Conservation (phyloP, 345 rosid genomes). For the Lumnitzera racemosa region DNA sequence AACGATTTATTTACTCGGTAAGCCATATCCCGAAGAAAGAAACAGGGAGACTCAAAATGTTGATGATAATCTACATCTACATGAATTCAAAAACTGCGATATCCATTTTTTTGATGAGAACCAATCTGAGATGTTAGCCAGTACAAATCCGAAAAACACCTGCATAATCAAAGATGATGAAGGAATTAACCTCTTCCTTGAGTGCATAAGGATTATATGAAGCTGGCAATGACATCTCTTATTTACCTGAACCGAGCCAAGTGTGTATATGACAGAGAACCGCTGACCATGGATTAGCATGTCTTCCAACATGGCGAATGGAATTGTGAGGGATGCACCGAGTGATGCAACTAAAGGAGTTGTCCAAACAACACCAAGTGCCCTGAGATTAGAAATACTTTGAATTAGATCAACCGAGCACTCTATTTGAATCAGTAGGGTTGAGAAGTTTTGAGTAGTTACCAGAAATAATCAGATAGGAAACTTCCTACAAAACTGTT, state of each 20-base stretch:
- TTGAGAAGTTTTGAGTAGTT: background rate
- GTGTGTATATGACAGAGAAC: constrained; percentile 21
- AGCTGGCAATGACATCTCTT: background rate
- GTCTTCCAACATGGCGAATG: constrained; percentile 42
- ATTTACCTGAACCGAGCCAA: constrained; percentile 30
- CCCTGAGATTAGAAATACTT: constrained; percentile 15
- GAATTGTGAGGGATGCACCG: constrained; percentile 34
- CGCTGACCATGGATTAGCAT: constrained; percentile 25
- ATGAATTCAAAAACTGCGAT: background rate
- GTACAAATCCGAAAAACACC: constrained; percentile 31
- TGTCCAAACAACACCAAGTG: constrained; percentile 38
- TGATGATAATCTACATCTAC: background rate
- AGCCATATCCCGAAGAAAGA: too few species aligned
- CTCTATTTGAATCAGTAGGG: too few species aligned
- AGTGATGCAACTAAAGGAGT: constrained; percentile 36
- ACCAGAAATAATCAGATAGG: constrained; percentile 37
- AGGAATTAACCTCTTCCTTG: background rate
- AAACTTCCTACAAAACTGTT: constrained; percentile 36
- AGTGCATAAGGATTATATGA: background rate
- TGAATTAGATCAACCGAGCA: too few species aligned
- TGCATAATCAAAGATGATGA: background rate
- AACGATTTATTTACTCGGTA: too few species aligned
- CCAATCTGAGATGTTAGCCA: constrained; percentile 28
- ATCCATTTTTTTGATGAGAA: constrained; percentile 14
- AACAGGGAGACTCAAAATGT: too few species aligned